Evolutionary conservation across 2,329 filamentous ascomycete genomes (phyloP), one percentile per base, ranked within the genome.

Genomic region (Aschersonia sp.): DNA sequence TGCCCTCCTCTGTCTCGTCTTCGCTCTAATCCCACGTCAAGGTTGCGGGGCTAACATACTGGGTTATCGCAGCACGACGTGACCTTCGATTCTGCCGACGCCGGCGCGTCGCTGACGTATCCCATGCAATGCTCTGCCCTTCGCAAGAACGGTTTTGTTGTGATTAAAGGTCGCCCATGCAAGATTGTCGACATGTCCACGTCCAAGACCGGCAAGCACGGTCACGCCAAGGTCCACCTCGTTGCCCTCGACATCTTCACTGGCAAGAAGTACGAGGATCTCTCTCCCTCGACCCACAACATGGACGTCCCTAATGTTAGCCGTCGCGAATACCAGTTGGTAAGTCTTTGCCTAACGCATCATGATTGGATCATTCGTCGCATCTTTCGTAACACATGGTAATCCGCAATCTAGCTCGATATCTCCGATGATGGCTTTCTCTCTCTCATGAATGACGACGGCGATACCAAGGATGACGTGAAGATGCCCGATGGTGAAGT

Each of bases 111-210:
- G 60, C 66, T 76, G 65, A 98, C 92, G 66, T 95, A 68, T 77
- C 92, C 92, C 62, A 94, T 94, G 87, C 92, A 98, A 81, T 98
- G 92, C 76, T 98, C 94, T 76, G 90, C 94, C 64, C 81, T 98
- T 79, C 85, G 92, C 70, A 97, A 98, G 89, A 94, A 94, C 83
- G 90, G 92, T 59, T 84, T 85, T 79, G 92, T 98, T 71, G 83
- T 90, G 70, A 97, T 98, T 77, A 98, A 98, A 84, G 75, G 78
- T 73, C 92, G 92, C 63, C 94, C 92, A 63, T 98, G 92, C 89
- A 98, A 97, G 86, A 98, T 98, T 64, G 87, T 97, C 71, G 92
- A 98, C 67, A 98, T 98, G 94, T 95, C 88, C 60, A 98, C 92
- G 77, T 98, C 92, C 71, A 98, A 98, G 89, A 98, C 92, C 60